Evolutionary conservation across 352 stramenopile genomes (phyloP), one percentile per base, ranked within the genome.

Genomic region (Globisporangium echinulatum): DNA sequence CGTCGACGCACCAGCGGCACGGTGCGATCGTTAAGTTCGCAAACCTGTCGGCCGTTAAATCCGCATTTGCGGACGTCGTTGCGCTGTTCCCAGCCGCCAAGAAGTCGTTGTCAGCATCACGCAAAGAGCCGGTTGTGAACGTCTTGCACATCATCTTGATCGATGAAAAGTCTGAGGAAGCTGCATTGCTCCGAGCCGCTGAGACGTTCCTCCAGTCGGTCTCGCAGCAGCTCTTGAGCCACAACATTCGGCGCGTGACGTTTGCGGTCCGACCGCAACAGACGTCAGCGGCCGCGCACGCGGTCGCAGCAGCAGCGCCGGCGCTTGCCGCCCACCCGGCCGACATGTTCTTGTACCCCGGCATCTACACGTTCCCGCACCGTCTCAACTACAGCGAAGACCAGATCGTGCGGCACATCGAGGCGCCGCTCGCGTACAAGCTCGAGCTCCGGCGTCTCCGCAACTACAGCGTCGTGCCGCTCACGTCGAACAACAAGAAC

Each of bases 401-500:
- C 75, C 83, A 91, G 58, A 90, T 99, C 42, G 97, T 99, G 68
- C 87, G 98, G 44, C 85, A 99, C 80, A 99, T 99, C 64, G 97
- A 99, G 71, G 96, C 97, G 5, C 96, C 95, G 33, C 81, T 98
- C 17, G 97, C 96, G 5, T 98, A 98, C 78, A 97, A 99, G 78
- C 87, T 99, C n/a, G 97, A 99, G 66, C 83, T 99, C 69, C 79
- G 85, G 59, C 90, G 97, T 56, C 77, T 99, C 13, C 79, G 92
- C 52, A 99, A 99, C 78, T 99, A 99, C 81, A 96, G 79, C 62
- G 91, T 99, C 0, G 84, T 73, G 47, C 89, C 96, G 39, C 75
- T 99, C n/a, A 83, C 87, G 36, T 92, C 87, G 6, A 83, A 94
- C 56, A 93, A 98, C 68, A 98, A 97, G 65, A 97, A 99, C 68